A percentile compares a stretch with the other conserved stretches of the same genome.
These are phyloP conservation scores for Lachnellula willkommii DNA, from an alignment of 2,329 filamentous ascomycete genomes.

Conservation along the genomic window DNA sequence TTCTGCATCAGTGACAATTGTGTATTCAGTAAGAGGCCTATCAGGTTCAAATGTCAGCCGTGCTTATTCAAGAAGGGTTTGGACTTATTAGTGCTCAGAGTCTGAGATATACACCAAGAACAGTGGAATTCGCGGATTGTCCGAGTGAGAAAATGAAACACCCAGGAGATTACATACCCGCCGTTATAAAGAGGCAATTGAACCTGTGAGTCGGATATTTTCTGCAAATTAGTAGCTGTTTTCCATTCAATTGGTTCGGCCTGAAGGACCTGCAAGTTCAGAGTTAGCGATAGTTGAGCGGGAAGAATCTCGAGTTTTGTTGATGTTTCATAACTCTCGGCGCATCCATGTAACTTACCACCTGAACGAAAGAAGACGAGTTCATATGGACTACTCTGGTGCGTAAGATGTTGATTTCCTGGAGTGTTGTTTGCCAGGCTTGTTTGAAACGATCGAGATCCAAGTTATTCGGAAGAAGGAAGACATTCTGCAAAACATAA, in stretches of 20 bases:
- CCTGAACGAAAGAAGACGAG: slow-evolving; percentile 8
- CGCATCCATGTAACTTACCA: neutral
- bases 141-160: no score
- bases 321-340: no score
- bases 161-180: neutral
- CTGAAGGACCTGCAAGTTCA: slow-evolving; percentile 4
- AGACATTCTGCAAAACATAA: slow-evolving; percentile 4
- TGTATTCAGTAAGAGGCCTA: slow-evolving; percentile 11
- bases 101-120: no score
- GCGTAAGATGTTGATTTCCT: slow-evolving; percentile 29
- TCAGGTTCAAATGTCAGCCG: no score
- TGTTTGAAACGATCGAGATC: slow-evolving; percentile 3
- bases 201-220: neutral
- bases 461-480: neutral
- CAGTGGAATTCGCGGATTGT: no score
- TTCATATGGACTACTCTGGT: slow-evolving; percentile 26
- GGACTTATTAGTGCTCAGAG: no score
- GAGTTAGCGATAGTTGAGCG: no score
- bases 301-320: no score
- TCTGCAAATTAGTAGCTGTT: neutral
- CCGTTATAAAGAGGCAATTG: slow-evolving; percentile 4
- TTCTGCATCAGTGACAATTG: slow-evolving; percentile 6
- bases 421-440: slow-evolving; percentile 18
- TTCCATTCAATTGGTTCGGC: slow-evolving; percentile 6
- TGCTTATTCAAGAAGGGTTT: no score